These are phyloP conservation scores for Crucihimalaya himalaica DNA, from an alignment of 345 rosid genomes.

Conservation along the genomic window DNA sequence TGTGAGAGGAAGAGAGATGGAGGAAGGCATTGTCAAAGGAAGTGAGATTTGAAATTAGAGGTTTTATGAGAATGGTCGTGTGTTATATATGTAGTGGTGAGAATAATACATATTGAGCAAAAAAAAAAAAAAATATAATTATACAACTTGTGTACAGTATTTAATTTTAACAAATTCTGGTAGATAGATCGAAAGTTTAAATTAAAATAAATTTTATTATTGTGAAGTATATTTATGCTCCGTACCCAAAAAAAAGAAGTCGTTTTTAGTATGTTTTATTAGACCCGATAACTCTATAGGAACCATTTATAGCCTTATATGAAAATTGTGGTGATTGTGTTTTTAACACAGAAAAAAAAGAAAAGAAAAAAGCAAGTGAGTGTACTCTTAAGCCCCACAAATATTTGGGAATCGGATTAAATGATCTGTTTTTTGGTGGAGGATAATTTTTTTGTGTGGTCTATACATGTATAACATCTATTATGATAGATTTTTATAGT, in stretches of 20 bases:
- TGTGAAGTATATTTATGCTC: background rate
- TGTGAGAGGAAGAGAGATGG: constrained; percentile 19
- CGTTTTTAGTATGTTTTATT: background rate
- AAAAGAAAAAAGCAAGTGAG: background rate
- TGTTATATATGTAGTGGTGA: constrained; percentile 1
- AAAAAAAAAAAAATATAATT: too few species aligned
- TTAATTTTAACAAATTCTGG: background rate
- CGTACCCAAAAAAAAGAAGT: background rate
- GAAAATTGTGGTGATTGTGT: background rate
- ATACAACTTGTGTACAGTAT: background rate
- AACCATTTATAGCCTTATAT: background rate
- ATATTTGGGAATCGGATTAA: background rate
- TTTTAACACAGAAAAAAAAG: background rate
- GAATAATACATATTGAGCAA: too few species aligned
- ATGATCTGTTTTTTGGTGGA: background rate
- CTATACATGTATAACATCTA: background rate
- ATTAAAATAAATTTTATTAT: background rate
- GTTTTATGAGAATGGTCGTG: constrained; percentile 4
- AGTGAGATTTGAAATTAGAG: constrained; percentile 12
- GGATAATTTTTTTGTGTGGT: background rate
- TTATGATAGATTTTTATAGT: background rate
- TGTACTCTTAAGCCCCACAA: background rate
- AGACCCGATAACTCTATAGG: background rate
- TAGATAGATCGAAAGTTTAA: background rate
- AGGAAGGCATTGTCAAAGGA: constrained; percentile 35